A percentile compares a stretch with the other conserved stretches of the same genome.
These are phyloP conservation scores for Russula emetica DNA, from an alignment of 768 basidiomycete genomes.

Conservation along the genomic window DNA sequence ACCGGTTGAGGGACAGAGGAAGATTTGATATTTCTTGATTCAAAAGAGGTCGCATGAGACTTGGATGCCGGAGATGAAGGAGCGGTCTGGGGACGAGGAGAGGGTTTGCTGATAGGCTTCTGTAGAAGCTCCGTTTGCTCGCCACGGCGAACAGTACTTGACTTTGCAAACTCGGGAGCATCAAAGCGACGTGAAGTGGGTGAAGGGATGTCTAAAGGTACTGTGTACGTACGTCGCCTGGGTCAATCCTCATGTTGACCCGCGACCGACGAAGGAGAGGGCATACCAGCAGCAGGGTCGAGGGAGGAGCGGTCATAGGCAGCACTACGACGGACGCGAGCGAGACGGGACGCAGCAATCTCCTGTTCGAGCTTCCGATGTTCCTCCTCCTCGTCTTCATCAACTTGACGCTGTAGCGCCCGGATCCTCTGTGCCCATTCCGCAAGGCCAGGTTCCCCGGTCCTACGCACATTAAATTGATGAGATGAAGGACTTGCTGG, in stretches of 20 bases:
- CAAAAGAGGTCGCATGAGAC: slow-evolving; percentile 77
- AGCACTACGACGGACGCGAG: slow-evolving; percentile 42
- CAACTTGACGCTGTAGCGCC: slow-evolving; percentile 74
- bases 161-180: not conserved
- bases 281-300: slow-evolving; percentile 34
- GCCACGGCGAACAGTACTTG: slow-evolving; percentile 1
- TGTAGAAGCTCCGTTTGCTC: slow-evolving; percentile 17
- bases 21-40: slow-evolving; percentile 50
- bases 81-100: slow-evolving; percentile 2
- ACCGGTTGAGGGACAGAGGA: slow-evolving; percentile 58
- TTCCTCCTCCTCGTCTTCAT: slow-evolving; percentile 76
- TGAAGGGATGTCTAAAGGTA: slow-evolving; percentile 4
- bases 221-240: slow-evolving; percentile 1
- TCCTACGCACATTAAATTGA: slow-evolving; percentile 34
- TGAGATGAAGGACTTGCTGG: slow-evolving; percentile 20
- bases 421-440: slow-evolving; percentile 82
- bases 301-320: slow-evolving; percentile 39
- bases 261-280: not conserved
- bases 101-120: slow-evolving; percentile 12
- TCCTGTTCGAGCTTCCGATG: slow-evolving; percentile 59
- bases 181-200: not conserved
- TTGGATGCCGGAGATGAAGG: slow-evolving; percentile 42
- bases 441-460: slow-evolving; percentile 58
- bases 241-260: slow-evolving; percentile 12
- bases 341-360: slow-evolving; percentile 48